A percentile compares a stretch with the other conserved stretches of the same genome.
Evolutionary conservation across 768 basidiomycete genomes (phyloP).

Genomic region (Ramaria rubella): DNA sequence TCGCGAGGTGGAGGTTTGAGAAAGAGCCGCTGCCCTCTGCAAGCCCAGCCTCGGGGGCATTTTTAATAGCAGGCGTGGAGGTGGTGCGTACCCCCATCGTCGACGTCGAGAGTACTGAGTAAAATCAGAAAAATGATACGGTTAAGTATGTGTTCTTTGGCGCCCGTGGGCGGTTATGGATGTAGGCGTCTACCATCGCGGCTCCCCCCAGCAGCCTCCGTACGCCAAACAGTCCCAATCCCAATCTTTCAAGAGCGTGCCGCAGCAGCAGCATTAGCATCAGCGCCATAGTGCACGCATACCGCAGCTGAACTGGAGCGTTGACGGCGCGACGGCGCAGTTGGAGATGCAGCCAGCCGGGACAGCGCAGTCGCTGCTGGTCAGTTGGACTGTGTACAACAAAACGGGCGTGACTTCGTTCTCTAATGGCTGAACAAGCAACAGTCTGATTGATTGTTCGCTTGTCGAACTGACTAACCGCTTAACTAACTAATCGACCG

Average conservation of each 20-base stretch:
- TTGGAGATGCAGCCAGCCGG: conserved; percentile 95
- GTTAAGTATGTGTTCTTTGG: neutral
- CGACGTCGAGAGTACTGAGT: no score
- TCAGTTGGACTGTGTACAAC: conserved; percentile 92
- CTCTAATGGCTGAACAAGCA: conserved; percentile 12
- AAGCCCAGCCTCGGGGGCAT: conserved; percentile 74
- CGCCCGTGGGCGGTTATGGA: neutral
- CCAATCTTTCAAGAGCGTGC: conserved; percentile 13
- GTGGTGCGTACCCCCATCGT: conserved; percentile 44
- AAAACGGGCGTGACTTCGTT: conserved; percentile 55
- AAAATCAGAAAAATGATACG: neutral
- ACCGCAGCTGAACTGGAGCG: conserved; percentile 61
- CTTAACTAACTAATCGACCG: conserved; percentile 6
- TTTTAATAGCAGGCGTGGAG: conserved; percentile 72
- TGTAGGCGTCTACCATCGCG: no score
- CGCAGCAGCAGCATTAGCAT: conserved; percentile 13
- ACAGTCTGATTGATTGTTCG: no score
- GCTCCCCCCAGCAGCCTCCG: conserved; percentile 19
- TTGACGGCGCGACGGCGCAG: conserved; percentile 91
- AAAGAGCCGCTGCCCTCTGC: conserved; percentile 84
- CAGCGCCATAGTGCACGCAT: conserved; percentile 21
- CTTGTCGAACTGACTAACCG: neutral
- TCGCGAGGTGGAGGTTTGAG: conserved; percentile 73
- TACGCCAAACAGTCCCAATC: conserved; percentile 22
- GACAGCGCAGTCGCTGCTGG: conserved; percentile 88